Evolutionary conservation across 257 asterid species (phyloP).

Genomic region (Verbascum thapsus): DNA sequence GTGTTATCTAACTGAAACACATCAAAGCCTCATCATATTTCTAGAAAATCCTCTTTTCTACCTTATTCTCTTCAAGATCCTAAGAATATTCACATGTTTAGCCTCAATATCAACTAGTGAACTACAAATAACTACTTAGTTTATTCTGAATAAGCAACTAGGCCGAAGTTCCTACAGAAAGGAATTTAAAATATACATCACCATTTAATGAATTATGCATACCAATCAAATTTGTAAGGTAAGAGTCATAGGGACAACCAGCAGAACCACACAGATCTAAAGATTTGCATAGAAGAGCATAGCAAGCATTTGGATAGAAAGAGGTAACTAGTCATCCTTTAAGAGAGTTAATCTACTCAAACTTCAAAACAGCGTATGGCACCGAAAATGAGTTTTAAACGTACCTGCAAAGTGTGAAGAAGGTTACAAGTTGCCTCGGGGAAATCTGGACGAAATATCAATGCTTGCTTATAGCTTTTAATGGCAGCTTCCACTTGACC

Average conservation of each 20-base stretch:
- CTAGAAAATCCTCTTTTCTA: neutral
- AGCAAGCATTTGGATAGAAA: slow-evolving; percentile 1
- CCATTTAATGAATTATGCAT: slow-evolving; percentile 7
- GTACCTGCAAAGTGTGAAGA: slow-evolving; percentile 95
- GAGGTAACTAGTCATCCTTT: slow-evolving; percentile 3
- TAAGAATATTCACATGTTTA: neutral
- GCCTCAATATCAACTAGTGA: neutral
- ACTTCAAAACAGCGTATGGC: slow-evolving; percentile 7
- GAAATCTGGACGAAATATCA: slow-evolving; percentile 86
- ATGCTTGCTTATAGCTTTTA: slow-evolving; percentile 90
- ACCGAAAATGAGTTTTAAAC: neutral
- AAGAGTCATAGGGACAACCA: neutral
- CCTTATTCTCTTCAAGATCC: slow-evolving; percentile 14
- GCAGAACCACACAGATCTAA: slow-evolving; percentile 19
- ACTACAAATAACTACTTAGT: neutral
- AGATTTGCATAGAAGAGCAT: slow-evolving; percentile 5
- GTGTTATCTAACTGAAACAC: neutral
- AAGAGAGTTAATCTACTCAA: slow-evolving; percentile 19
- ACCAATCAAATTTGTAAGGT: neutral
- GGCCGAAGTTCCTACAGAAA: neutral
- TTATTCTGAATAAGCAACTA: slow-evolving; percentile 8
- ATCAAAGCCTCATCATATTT: neutral
- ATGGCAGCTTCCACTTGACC: slow-evolving; percentile 91
- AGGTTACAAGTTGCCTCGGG: slow-evolving; percentile 99
- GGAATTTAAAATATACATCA: neutral